These are phyloP conservation scores for Malus orientalis DNA, from an alignment of 306 rosid species.

Conservation along the genomic window DNA sequence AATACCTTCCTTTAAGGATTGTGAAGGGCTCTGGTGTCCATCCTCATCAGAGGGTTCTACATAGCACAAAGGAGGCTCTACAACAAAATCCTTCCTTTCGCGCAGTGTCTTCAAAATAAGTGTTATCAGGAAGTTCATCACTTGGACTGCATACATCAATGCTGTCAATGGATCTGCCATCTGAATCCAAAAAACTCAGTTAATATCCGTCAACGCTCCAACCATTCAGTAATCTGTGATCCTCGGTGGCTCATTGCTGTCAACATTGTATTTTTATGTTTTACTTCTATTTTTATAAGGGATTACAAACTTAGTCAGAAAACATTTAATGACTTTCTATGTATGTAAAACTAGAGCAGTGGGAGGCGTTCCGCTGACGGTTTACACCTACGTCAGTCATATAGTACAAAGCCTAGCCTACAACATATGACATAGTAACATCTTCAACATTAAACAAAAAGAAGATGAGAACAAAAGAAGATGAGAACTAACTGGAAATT, in stretches of 20 bases:
- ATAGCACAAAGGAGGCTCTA: conserved; percentile 29
- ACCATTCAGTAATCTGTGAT: background rate
- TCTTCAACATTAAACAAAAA: background rate
- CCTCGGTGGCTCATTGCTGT: background rate
- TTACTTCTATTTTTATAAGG: background rate
- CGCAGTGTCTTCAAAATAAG: conserved; percentile 51
- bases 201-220: conserved; percentile 1
- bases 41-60: conserved; percentile 53
- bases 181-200: conserved; percentile 31
- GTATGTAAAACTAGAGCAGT: background rate
- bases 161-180: conserved; percentile 89
- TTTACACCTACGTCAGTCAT: background rate
- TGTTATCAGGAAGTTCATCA: conserved; percentile 80
- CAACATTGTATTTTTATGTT: background rate
- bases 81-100: conserved; percentile 49
- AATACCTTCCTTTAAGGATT: conserved; percentile 29
- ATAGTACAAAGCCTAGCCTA: background rate
- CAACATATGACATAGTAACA: background rate
- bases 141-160: conserved; percentile 85
- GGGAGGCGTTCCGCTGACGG: background rate
- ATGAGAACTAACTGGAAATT: background rate
- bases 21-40: conserved; percentile 37
- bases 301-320: too few species aligned
- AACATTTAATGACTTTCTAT: background rate
- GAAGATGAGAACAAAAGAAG: background rate